phyloP scores from a whole-genome alignment of 805 yeast genomes.

The Wickerhamia fluorescens region DNA sequence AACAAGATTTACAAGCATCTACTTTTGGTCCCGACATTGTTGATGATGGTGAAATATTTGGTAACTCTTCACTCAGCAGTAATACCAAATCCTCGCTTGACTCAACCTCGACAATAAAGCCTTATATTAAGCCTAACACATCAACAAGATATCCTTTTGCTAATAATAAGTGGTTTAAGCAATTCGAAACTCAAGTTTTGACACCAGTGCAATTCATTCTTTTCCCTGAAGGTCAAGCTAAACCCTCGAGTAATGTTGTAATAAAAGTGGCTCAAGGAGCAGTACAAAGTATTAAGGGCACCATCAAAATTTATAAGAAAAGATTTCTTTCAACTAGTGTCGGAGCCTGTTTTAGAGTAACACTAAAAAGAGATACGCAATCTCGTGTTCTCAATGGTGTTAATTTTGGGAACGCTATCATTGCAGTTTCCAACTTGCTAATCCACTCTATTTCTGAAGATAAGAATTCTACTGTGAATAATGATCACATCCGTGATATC shows the following conservation, averaged over 20 bases:
- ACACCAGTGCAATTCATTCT: constrained; percentile 9
- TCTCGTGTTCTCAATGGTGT: constrained; percentile 54
- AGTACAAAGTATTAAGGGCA: background rate
- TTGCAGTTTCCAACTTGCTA: constrained; percentile 51
- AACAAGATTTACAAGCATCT: constrained; percentile 1
- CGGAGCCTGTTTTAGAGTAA: constrained; percentile 32
- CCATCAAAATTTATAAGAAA: constrained; percentile 8
- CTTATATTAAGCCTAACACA: background rate
- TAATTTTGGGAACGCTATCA: constrained; percentile 54
- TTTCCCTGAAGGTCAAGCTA: too few relatives aligned
- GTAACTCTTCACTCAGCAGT: constrained; percentile 21
- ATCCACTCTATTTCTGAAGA: constrained; percentile 61
- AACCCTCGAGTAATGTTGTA: too few relatives aligned
- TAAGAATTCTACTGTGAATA: constrained; percentile 45
- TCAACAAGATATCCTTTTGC: constrained; percentile 1
- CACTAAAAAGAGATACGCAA: constrained; percentile 48
- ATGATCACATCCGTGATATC: constrained; percentile 49
- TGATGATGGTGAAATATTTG: constrained; percentile 23
- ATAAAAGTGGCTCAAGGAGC: background rate
- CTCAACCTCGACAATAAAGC: background rate
- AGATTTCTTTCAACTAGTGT: constrained; percentile 23
- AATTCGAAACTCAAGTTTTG: constrained; percentile 10
- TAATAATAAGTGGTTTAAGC: constrained; percentile 4
- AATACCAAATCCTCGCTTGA: constrained; percentile 1
- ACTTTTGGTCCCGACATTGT: constrained; percentile 1